phyloP scores from a whole-genome alignment of 129 eudicot genomes.

The Chrysanthemum lavandulifolium region DNA sequence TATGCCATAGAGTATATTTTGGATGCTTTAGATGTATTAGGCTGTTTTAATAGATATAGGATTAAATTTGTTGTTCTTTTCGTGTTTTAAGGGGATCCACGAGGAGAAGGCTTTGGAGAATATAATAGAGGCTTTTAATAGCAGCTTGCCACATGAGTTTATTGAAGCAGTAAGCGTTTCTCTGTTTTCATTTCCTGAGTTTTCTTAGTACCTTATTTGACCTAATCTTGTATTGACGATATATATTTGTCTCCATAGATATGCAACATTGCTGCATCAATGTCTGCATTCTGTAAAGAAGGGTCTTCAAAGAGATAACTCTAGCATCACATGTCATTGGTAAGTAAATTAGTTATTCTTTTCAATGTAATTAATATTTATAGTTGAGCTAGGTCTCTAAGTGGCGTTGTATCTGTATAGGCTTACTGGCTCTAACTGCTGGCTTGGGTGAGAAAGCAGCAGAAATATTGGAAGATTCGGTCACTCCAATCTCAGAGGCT shows the following conservation, averaged over 20 bases:
- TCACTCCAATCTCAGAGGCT: slow-evolving; percentile 69
- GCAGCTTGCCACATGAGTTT: slow-evolving; percentile 70
- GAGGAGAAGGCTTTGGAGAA: slow-evolving; percentile 78
- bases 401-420: slow-evolving; percentile 29
- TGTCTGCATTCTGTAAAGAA: slow-evolving; percentile 73
- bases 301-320: slow-evolving; percentile 75
- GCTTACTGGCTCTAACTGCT: slow-evolving; percentile 77
- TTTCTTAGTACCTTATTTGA: background rate
- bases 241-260: slow-evolving; percentile 38
- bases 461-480: slow-evolving; percentile 79
- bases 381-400: slow-evolving; percentile 2
- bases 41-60: background rate
- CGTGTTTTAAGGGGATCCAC: slow-evolving; percentile 67
- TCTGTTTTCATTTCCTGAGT: background rate
- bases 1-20: too few species aligned
- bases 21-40: too few species aligned
- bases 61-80: slow-evolving; percentile 1
- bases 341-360: slow-evolving; percentile 15
- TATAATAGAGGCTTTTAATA: slow-evolving; percentile 66
- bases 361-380: background rate
- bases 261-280: slow-evolving; percentile 73
- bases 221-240: slow-evolving; percentile 11
- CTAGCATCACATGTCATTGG: slow-evolving; percentile 83
- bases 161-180: slow-evolving; percentile 69
- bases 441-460: slow-evolving; percentile 80